Conservation (phyloP, 2,329 filamentous ascomycete species). For the Aureobasidium uvarum region DNA sequence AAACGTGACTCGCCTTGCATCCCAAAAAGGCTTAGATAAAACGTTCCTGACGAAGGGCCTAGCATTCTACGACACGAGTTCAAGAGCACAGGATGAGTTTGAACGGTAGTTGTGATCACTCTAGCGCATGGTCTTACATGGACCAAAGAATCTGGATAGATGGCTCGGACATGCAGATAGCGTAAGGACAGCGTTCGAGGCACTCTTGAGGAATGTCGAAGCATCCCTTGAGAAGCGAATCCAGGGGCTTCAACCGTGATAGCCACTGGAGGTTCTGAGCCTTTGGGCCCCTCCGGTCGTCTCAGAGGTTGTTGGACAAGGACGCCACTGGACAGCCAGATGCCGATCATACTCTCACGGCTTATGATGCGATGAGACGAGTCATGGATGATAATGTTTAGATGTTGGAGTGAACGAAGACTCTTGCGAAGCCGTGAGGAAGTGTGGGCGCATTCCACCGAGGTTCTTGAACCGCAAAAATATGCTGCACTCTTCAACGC, state of each 20-base stretch:
- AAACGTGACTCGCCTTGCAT: conserved; percentile 19
- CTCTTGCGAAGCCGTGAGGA: neutral
- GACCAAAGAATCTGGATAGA: neutral
- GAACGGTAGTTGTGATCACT: neutral
- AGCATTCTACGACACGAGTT: conserved; percentile 5
- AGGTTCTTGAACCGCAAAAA: neutral
- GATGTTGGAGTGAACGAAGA: neutral
- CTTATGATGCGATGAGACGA: neutral
- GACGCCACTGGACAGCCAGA: neutral
- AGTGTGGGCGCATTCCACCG: neutral
- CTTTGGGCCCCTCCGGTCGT: neutral
- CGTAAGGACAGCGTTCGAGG: neutral
- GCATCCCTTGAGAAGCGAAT: neutral
- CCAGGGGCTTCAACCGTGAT: neutral
- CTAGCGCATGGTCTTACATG: neutral
- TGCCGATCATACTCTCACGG: neutral
- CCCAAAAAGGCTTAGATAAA: neutral
- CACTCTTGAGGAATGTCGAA: neutral
- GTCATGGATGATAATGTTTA: neutral
- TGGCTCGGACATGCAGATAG: neutral
- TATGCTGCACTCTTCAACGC: neutral
- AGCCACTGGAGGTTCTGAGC: neutral
- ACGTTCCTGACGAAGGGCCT: neutral
- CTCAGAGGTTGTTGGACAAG: conserved; percentile 4
- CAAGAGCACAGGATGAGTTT: conserved; percentile 5